phyloP scores from a whole-genome alignment of 2,329 filamentous ascomycete species.

The Cladophialophora immunda region DNA sequence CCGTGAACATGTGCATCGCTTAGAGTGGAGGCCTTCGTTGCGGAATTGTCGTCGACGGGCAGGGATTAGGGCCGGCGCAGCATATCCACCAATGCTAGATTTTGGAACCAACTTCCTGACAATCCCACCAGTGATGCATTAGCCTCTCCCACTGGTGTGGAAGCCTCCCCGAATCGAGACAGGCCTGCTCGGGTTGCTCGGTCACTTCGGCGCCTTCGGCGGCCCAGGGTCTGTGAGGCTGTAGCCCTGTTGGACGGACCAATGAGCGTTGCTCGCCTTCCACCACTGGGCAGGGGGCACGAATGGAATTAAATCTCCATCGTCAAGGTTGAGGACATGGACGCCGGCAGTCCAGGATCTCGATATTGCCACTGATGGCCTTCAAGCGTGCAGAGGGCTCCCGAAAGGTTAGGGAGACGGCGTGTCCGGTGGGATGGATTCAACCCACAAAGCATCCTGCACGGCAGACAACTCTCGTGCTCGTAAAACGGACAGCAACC shows the following conservation, averaged over 20 bases:
- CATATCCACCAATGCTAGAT: neutral
- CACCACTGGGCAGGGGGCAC: too few species aligned
- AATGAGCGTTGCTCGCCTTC: too few species aligned
- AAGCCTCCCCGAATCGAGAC: neutral
- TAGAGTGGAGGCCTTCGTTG: neutral
- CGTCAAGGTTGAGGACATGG: neutral
- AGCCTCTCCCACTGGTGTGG: neutral
- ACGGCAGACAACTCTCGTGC: neutral
- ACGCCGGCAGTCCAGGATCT: neutral
- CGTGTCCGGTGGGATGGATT: neutral
- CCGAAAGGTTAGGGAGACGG: neutral
- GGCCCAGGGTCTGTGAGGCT: neutral
- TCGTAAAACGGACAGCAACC: neutral
- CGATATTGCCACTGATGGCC: neutral
- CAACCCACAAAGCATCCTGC: neutral
- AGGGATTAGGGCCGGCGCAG: neutral
- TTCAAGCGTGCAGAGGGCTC: neutral
- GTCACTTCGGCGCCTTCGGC: conserved; percentile 6
- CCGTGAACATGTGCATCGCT: neutral
- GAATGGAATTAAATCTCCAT: neutral
- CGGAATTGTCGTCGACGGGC: neutral
- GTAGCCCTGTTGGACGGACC: neutral
- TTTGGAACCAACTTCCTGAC: neutral
- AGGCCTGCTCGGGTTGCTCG: conserved; percentile 4
- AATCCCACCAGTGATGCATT: neutral